Base-by-base conservation (phyloP, 2,329 filamentous ascomycete species). In the Ascochyta clinopodiicola region DNA sequence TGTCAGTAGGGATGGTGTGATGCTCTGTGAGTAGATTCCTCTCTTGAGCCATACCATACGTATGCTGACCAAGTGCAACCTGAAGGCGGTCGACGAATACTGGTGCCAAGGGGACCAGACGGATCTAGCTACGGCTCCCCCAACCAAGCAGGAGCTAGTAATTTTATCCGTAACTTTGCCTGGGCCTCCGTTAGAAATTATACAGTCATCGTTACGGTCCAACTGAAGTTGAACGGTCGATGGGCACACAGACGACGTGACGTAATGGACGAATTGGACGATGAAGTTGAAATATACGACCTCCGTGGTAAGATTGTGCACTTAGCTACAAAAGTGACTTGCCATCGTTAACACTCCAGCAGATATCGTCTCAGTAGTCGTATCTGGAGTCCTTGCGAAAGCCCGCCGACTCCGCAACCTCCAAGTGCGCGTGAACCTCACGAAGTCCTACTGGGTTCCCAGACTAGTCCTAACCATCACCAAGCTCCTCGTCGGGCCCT, bases 231-330 rank as follows among this genome's bases (percentile, higher is more conserved):
- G 4, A 31, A 31, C 29, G 4, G 5, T 13, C 29, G 12, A 4
- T 31, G 29, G 29, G 29, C 5, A 6, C 29, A 31, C 12, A 10
- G 12, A 13, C 3, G 5, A 31, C 9, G 29, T 15, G 12, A 2
- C 3, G 13, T 31, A 5, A 17, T 6, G 17, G 8, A 13, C 12
- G 21, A 44, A 1, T 75, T 69, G 70, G 67, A 73, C 27, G 69
- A 73, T 49, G 72, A 75, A 44, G 71, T 75, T 1, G 72, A 75
- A 44, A 62, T 75, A 27, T 75, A 75, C 50, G 72, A 75, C 45
- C 68, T 74, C 9, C 62, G 72, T 53, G 67, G 67, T 69, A 36
- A 32, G 57, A 10, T 13, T 49, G 1, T 9, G 4, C 12, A 21
- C 9, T 8, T 6, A 43, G 10, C 19, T 13, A 31, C 13, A 9